Conservation (phyloP, 495 filamentous ascomycete species). For the Podospora comata region DNA sequence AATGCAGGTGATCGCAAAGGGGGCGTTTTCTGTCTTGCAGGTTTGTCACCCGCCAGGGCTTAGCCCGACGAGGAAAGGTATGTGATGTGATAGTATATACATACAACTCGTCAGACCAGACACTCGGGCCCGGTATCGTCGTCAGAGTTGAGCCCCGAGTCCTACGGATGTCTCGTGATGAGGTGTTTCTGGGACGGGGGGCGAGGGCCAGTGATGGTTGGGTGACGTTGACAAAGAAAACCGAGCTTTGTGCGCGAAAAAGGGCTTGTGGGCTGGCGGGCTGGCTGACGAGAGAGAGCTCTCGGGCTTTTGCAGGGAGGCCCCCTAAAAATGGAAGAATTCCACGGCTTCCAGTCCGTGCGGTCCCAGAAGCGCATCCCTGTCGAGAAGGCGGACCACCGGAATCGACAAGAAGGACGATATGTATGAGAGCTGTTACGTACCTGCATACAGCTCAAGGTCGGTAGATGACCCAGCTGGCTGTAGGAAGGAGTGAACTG, state of each 20-base stretch:
- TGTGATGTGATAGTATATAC: background rate
- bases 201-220: background rate
- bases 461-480: background rate
- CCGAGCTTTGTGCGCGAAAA: background rate
- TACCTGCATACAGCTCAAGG: background rate
- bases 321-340: conserved; percentile 9
- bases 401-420: background rate
- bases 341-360: conserved; percentile 20
- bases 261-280: background rate
- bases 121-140: background rate
- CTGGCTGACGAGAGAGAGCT: background rate
- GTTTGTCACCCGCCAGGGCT: background rate
- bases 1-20: conserved; percentile 19
- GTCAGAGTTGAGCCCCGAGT: background rate
- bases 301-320: background rate
- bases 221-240: background rate
- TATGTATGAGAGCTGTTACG: background rate
- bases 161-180: background rate
- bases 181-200: background rate
- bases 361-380: conserved; percentile 3
- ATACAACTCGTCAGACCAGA: background rate
- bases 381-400: conserved; percentile 2
- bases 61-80: background rate
- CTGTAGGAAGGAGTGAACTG: background rate
- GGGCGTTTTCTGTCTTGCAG: conserved; percentile 14